Conservation (phyloP, 176 grass and related monocot species). For the Carex cristatella region DNA sequence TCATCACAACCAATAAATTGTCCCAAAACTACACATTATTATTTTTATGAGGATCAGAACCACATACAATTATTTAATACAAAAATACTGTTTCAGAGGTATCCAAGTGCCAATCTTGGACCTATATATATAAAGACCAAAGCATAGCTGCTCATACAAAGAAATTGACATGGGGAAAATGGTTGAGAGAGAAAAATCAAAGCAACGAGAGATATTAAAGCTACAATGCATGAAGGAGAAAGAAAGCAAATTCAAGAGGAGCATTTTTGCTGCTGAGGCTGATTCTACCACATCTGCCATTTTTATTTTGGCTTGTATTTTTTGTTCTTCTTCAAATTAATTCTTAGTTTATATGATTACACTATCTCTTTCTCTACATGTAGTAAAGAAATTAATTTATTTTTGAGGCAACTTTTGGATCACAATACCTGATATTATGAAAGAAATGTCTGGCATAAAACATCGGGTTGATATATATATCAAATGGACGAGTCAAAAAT, state of each 20-base stretch:
- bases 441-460: no score
- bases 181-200: neutral
- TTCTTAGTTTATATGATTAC: no score
- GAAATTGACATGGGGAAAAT: neutral
- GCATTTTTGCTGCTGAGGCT: no score
- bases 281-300: no score
- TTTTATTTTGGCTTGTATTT: no score
- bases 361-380: no score
- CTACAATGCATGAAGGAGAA: constrained; percentile 8
- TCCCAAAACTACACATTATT: neutral
- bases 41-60: neutral
- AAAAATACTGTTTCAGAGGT: neutral
- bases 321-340: no score
- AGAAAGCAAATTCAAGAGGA: neutral
- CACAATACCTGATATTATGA: no score
- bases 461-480: no score
- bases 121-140: neutral
- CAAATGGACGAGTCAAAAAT: no score
- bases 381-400: no score
- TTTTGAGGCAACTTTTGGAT: no score
- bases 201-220: neutral
- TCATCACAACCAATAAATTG: neutral
- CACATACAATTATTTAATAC: neutral
- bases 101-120: neutral
- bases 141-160: neutral